phyloP scores from a whole-genome alignment of 306 rosid genomes.

The Pyrus betulifolia region DNA sequence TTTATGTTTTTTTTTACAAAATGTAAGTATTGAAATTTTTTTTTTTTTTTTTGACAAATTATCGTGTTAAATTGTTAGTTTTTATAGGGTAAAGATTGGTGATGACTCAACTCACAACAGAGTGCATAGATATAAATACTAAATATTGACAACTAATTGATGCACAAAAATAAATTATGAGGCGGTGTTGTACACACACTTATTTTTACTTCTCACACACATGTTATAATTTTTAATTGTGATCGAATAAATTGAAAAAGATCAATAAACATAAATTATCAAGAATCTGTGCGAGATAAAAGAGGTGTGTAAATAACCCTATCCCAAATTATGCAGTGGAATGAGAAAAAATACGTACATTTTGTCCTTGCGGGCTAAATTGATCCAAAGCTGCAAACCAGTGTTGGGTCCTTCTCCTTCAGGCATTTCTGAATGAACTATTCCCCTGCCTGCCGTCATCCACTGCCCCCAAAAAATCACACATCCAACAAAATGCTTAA shows the following conservation, averaged over 20 bases:
- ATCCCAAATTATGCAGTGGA: neutral
- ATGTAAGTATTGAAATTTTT: too few relatives aligned
- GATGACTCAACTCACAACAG: too few relatives aligned
- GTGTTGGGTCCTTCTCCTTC: slow-evolving; percentile 62
- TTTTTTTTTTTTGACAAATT: too few relatives aligned
- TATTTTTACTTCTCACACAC: too few relatives aligned
- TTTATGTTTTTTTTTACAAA: neutral
- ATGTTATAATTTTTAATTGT: rapidly evolving
- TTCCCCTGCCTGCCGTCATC: slow-evolving; percentile 99
- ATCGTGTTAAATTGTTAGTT: too few relatives aligned
- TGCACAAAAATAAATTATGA: too few relatives aligned
- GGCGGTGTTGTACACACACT: rapidly evolving
- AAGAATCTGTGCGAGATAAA: rapidly evolving
- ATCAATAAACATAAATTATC: too few relatives aligned
- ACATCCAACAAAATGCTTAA: neutral
- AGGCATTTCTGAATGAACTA: slow-evolving; percentile 97
- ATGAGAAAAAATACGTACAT: slow-evolving; percentile 36
- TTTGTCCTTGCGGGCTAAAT: slow-evolving; percentile 63
- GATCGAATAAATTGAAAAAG: rapidly evolving
- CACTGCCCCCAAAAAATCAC: slow-evolving; percentile 38
- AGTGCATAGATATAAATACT: too few relatives aligned
- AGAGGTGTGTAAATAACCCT: too few relatives aligned
- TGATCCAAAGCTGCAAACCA: slow-evolving; percentile 95
- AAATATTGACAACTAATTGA: too few relatives aligned
- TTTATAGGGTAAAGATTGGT: too few relatives aligned